These are phyloP conservation scores for Eryngium alpinum DNA, from an alignment of 140 eudicot genomes.

Conservation along the genomic window DNA sequence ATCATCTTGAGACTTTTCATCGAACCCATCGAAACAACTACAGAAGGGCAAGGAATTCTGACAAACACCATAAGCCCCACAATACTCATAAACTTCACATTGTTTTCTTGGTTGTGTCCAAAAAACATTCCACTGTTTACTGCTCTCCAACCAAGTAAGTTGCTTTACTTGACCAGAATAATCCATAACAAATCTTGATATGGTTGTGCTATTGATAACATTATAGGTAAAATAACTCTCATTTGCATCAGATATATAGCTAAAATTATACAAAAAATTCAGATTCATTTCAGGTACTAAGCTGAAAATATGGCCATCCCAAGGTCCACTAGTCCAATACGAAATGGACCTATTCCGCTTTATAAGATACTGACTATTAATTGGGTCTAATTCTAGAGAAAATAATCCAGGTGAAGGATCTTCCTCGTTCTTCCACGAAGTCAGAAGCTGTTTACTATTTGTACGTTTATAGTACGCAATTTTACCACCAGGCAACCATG, in stretches of 20 bases:
- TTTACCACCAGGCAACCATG: constrained; percentile 13
- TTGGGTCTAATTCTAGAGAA: neutral
- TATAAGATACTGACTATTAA: neutral
- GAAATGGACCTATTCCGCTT: neutral
- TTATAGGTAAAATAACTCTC: constrained; percentile 3
- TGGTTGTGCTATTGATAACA: neutral
- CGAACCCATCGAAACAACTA: constrained; percentile 2
- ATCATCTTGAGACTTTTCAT: neutral
- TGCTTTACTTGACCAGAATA: constrained; percentile 7
- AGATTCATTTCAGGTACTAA: neutral
- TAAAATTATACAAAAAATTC: neutral
- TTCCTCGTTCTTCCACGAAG: constrained; percentile 2
- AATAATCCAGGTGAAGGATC: neutral
- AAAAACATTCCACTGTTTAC: constrained; percentile 6
- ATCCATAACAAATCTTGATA: constrained; percentile 1
- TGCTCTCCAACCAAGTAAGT: constrained; percentile 1
- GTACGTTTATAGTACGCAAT: neutral
- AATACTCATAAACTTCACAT: neutral
- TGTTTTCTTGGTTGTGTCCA: constrained; percentile 9
- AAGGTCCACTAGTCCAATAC: constrained; percentile 10
- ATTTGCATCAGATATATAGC: neutral
- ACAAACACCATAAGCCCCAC: constrained; percentile 9
- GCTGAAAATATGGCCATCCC: neutral
- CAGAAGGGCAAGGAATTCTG: constrained; percentile 7
- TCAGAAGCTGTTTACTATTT: neutral